Evolutionary conservation across 225 moss, liverwort and hornwort species (phyloP).

Genomic region (Physcomitrium patens): DNA sequence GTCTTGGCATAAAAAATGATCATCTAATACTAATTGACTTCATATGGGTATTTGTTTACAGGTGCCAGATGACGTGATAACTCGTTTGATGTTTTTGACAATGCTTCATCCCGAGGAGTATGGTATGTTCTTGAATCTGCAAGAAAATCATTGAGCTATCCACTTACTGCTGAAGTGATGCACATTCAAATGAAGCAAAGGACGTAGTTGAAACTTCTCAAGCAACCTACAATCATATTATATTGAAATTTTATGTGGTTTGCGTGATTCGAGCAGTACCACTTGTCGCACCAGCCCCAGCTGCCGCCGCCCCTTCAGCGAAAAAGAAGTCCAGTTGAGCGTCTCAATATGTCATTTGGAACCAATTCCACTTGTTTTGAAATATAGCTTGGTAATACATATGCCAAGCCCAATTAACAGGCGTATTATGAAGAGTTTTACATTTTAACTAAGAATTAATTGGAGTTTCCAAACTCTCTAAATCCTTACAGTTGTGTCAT

Average conservation of each 20-base stretch:
- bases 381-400: neutral
- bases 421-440: neutral
- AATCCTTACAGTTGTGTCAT: neutral
- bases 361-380: neutral
- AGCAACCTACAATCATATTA: neutral
- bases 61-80: conserved; percentile 51
- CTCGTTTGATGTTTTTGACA: conserved; percentile 45
- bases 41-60: neutral
- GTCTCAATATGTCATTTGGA: neutral
- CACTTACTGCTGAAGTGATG: neutral
- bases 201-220: fast-evolving
- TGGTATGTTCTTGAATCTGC: conserved; percentile 17
- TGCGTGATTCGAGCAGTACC: neutral
- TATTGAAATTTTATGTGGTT: fast-evolving
- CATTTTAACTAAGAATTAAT: neutral
- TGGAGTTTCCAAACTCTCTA: no score
- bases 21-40: no score
- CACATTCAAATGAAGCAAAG: neutral
- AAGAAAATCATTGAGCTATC: neutral
- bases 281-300: neutral
- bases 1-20: neutral
- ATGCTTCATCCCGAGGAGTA: conserved; percentile 59
- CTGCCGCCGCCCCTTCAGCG: neutral
- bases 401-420: neutral
- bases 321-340: conserved; percentile 48